These are phyloP conservation scores for Xerocomellus dryophilus DNA, from an alignment of 768 basidiomycete genomes.

Conservation along the genomic window DNA sequence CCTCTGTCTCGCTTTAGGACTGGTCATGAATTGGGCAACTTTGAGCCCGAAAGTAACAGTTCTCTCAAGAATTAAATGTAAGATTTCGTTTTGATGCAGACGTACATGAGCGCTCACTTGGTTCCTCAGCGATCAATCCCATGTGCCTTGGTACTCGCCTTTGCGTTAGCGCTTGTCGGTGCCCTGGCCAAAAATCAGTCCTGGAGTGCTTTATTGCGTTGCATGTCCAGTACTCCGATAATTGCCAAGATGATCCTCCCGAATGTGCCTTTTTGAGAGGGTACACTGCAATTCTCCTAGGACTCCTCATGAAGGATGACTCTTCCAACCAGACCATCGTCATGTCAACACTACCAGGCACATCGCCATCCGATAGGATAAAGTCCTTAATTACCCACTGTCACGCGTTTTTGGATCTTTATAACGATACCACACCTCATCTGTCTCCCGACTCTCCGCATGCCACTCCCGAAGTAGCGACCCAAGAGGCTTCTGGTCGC, in stretches of 20 bases:
- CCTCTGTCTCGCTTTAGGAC: conserved; percentile 69
- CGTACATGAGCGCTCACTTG: not conserved
- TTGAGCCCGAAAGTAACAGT: conserved; percentile 47
- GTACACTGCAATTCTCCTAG: conserved; percentile 74
- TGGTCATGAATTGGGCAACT: conserved; percentile 76
- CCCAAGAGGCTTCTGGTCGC: not conserved
- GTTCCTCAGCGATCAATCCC: conserved; percentile 47
- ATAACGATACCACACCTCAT: conserved; percentile 33
- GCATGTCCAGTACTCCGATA: conserved; percentile 40
- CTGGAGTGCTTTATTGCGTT: conserved; percentile 51
- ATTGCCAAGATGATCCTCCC: conserved; percentile 18
- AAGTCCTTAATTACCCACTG: conserved; percentile 35
- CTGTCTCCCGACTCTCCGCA: conserved; percentile 17
- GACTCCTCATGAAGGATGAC: conserved; percentile 40
- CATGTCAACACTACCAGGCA: conserved; percentile 36
- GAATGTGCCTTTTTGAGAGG: conserved; percentile 60
- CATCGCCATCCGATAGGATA: conserved; percentile 18
- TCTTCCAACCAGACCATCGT: conserved; percentile 33
- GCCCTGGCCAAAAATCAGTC: conserved; percentile 42
- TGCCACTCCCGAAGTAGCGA: conserved; percentile 5
- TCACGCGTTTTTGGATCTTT: conserved; percentile 41
- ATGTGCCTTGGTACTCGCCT: conserved; percentile 45
- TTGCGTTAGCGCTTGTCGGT: conserved; percentile 56
- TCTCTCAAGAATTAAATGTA: conserved; percentile 48
- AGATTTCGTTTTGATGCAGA: conserved; percentile 18